A percentile compares a stretch with the other conserved stretches of the same genome.
These are phyloP conservation scores for Calamus simplicifolius DNA, from an alignment of 176 grass and related monocot species.

Conservation along the genomic window DNA sequence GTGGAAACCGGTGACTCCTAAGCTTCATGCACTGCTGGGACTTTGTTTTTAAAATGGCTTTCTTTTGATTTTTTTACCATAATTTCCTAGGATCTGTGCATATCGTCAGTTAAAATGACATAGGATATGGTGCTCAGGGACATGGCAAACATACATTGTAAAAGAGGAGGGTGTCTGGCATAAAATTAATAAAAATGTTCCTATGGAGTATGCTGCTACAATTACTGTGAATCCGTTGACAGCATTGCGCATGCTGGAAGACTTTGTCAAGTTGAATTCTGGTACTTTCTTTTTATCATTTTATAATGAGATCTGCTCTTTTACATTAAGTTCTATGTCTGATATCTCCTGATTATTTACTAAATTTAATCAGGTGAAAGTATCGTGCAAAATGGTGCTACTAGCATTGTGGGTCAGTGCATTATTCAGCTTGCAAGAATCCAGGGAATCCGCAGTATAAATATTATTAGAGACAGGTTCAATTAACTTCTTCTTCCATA, in stretches of 20 bases:
- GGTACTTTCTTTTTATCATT: conserved; percentile 24
- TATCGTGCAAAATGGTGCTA: conserved; percentile 82
- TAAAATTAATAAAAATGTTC: conserved; percentile 57
- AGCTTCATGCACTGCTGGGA: no score
- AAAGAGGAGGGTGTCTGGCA: conserved; percentile 60
- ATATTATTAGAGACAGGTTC: conserved; percentile 90
- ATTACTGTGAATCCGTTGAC: conserved; percentile 79
- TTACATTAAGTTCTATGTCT: not conserved
- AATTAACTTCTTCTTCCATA: no score
- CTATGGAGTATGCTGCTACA: conserved; percentile 70
- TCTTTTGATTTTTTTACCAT: no score
- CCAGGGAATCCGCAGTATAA: conserved; percentile 56
- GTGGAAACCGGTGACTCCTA: no score
- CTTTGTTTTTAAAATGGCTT: no score
- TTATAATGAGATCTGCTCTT: not conserved
- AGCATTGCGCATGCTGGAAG: conserved; percentile 60
- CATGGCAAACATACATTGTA: conserved; percentile 78
- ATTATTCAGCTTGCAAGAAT: conserved; percentile 76
- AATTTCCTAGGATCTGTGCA: not conserved
- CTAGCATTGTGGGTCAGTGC: conserved; percentile 81
- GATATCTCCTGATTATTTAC: not conserved
- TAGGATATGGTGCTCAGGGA: conserved; percentile 25
- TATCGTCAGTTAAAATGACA: not conserved
- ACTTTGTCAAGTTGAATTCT: conserved; percentile 60
- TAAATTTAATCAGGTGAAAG: conserved; percentile 50